phyloP scores from a whole-genome alignment of 1,284 basidiomycete species.

The Irpex sp. region DNA sequence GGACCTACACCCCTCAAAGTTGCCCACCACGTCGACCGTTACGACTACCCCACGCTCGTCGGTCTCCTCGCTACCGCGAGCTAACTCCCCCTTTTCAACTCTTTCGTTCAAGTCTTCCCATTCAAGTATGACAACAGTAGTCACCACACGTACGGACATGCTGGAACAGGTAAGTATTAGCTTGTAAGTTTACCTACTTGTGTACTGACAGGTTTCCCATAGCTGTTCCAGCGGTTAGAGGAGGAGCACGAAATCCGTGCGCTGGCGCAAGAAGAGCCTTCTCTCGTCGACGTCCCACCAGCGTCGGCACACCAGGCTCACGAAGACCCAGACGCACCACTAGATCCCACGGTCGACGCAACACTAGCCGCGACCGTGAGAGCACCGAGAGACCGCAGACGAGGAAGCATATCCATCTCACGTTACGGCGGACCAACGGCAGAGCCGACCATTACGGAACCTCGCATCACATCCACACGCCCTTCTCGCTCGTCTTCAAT shows the following conservation, averaged over 20 bases:
- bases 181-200: neutral
- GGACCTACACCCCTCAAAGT: neutral
- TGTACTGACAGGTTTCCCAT: neutral
- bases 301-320: slow-evolving; percentile 7
- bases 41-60: slow-evolving; percentile 2
- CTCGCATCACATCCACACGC: slow-evolving; percentile 7
- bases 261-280: slow-evolving; percentile 24
- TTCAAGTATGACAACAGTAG: slow-evolving; percentile 10
- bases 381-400: slow-evolving; percentile 29
- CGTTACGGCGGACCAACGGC: slow-evolving; percentile 34
- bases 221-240: slow-evolving; percentile 54
- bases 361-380: slow-evolving; percentile 17
- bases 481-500: slow-evolving; percentile 15
- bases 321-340: neutral
- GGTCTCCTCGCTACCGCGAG: neutral
- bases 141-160: slow-evolving; percentile 13
- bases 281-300: neutral
- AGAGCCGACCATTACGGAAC: neutral
- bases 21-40: slow-evolving; percentile 6
- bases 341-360: slow-evolving; percentile 8
- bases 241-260: slow-evolving; percentile 44
- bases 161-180: slow-evolving; percentile 17
- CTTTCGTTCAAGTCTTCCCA: slow-evolving; percentile 8
- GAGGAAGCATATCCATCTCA: slow-evolving; percentile 46
- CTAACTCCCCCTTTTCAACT: neutral